Conservation (phyloP, 345 rosid species). For the Pseudoturritis turrita region DNA sequence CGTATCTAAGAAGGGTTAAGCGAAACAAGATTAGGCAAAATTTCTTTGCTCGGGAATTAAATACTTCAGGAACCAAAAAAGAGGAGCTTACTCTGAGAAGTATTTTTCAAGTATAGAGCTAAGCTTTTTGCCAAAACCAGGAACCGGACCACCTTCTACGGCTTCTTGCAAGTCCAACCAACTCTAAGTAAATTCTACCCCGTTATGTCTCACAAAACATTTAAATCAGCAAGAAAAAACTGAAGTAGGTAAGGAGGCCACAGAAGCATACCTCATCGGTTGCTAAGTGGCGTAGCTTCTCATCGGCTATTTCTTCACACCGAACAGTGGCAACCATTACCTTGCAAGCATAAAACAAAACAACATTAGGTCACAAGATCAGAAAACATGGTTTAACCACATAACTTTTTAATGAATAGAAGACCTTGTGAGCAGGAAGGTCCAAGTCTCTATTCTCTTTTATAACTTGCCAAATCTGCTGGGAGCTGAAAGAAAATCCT, state of each 20-base stretch:
- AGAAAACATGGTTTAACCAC: neutral
- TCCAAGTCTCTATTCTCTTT: constrained; percentile 87
- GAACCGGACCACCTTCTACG: constrained; percentile 44
- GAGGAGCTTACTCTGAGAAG: constrained; percentile 56
- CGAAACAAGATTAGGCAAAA: constrained; percentile 10
- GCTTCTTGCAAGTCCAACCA: constrained; percentile 70
- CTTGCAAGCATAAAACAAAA: constrained; percentile 35
- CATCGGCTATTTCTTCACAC: constrained; percentile 87
- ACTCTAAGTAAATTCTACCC: constrained; percentile 36
- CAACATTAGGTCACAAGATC: neutral
- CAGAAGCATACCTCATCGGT: constrained; percentile 49
- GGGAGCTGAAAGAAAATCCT: constrained; percentile 80
- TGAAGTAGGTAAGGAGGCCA: neutral
- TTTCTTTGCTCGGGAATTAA: neutral
- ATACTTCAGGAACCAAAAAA: neutral
- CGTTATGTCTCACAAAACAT: neutral
- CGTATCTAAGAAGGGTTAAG: constrained; percentile 45
- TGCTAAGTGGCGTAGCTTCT: constrained; percentile 46
- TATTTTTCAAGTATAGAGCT: constrained; percentile 51
- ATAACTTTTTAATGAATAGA: neutral
- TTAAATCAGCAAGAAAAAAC: neutral
- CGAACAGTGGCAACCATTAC: constrained; percentile 94
- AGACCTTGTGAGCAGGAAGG: constrained; percentile 94
- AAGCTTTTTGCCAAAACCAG: constrained; percentile 72
- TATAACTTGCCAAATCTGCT: constrained; percentile 76